These are phyloP conservation scores for Trichophyton rubrum DNA, from an alignment of 2,329 filamentous ascomycete genomes.

Conservation along the genomic window DNA sequence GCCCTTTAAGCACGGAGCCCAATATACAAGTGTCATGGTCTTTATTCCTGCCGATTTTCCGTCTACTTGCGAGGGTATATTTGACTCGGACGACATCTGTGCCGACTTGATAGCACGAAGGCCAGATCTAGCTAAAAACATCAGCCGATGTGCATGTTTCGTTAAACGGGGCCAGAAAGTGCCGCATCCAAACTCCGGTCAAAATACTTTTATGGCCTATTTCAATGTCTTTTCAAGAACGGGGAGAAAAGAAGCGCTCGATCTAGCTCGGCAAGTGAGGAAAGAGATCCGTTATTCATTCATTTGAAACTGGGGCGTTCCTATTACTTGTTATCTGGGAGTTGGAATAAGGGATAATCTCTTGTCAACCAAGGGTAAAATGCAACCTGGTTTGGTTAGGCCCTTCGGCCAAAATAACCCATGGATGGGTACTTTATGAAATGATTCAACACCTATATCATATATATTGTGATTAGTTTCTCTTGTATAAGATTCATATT, in stretches of 20 bases:
- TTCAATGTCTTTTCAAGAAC: neutral
- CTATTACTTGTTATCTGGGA: neutral
- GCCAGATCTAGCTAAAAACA: neutral
- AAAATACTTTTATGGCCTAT: neutral
- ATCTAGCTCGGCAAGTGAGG: slow-evolving; percentile 3
- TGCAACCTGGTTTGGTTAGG: neutral
- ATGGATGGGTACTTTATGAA: too few species aligned
- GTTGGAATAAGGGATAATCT: neutral
- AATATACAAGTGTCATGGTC: slow-evolving; percentile 7
- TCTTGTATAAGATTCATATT: too few species aligned
- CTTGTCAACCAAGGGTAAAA: neutral
- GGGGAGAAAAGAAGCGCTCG: neutral
- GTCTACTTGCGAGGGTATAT: neutral
- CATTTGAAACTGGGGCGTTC: neutral
- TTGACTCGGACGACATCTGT: neutral
- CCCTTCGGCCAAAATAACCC: too few species aligned
- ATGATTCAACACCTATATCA: too few species aligned
- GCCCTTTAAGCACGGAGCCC: slow-evolving; percentile 12
- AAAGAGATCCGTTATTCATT: slow-evolving; percentile 1
- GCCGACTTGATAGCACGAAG: neutral
- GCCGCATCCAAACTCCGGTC: neutral
- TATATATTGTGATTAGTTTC: too few species aligned
- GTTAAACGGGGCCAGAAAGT: neutral
- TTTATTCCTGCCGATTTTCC: neutral
- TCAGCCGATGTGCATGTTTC: neutral